These are phyloP conservation scores for Encephalitozoon romaleae DNA, from an alignment of 371 early-diverging fungal species.

Conservation along the genomic window DNA sequence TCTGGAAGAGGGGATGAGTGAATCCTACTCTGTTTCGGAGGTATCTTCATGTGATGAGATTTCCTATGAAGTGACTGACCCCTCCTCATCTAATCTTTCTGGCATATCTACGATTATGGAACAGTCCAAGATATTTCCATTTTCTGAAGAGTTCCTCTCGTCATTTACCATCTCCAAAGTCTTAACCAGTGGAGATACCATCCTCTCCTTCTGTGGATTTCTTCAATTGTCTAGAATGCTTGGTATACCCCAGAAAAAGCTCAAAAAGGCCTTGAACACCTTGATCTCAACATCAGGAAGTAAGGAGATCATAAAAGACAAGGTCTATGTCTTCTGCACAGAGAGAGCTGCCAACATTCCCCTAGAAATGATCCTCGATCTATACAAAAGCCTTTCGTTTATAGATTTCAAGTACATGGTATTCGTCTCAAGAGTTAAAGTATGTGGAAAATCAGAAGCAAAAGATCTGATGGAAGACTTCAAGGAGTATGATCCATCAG, in stretches of 20 bases:
- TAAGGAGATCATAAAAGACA: neutral
- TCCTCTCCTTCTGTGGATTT: constrained; percentile 9
- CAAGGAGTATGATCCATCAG: neutral
- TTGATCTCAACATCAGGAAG: neutral
- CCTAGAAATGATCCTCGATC: neutral
- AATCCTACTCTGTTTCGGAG: neutral
- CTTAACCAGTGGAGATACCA: constrained; percentile 4
- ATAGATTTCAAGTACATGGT: neutral
- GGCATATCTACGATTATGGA: neutral
- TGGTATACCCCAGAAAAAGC: neutral
- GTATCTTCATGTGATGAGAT: neutral
- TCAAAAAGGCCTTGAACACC: neutral
- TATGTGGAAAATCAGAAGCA: neutral
- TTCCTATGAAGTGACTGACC: neutral
- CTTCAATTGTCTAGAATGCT: neutral
- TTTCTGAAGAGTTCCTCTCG: neutral
- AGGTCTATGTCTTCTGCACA: neutral
- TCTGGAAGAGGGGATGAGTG: neutral
- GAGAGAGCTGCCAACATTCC: constrained; percentile 14
- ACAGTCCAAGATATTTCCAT: neutral
- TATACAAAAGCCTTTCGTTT: neutral
- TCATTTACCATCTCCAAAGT: neutral
- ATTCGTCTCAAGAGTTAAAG: constrained; percentile 1
- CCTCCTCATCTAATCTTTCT: neutral
- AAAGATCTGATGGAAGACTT: neutral